Evolutionary conservation across 306 rosid genomes (phyloP).

Genomic region (Fragaria vesca): DNA sequence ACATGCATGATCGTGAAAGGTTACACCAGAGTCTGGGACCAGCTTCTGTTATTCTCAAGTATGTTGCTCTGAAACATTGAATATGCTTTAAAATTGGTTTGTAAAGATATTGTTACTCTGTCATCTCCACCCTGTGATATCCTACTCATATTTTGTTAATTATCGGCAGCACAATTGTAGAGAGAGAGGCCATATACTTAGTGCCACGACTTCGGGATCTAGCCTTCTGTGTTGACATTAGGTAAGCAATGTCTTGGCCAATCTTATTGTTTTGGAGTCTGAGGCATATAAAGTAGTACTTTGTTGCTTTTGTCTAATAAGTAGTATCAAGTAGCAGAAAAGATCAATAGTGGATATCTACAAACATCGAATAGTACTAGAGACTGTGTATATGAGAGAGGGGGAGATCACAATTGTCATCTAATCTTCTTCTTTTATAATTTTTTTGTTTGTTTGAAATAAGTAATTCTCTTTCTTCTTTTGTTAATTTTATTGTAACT

Average conservation of each 20-base stretch:
- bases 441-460: neutral
- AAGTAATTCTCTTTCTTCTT: too few relatives aligned
- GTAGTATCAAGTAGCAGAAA: neutral
- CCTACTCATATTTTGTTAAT: constrained; percentile 1
- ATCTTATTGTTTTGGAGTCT: neutral
- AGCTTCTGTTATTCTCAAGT: constrained; percentile 84
- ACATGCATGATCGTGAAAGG: constrained; percentile 70
- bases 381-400: neutral
- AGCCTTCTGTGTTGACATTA: constrained; percentile 81
- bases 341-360: neutral
- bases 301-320: neutral
- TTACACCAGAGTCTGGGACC: constrained; percentile 99
- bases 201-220: constrained; percentile 88
- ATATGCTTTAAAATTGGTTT: constrained; percentile 22
- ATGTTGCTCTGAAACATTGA: constrained; percentile 29
- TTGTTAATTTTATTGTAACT: neutral
- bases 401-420: neutral
- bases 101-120: neutral
- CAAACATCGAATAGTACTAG: neutral
- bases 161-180: constrained; percentile 67
- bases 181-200: constrained; percentile 72
- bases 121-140: neutral
- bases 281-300: neutral
- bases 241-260: constrained; percentile 40
- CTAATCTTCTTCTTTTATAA: neutral